Conservation (phyloP, 2,329 filamentous ascomycete species). For the Pestalotiopsis sp. region DNA sequence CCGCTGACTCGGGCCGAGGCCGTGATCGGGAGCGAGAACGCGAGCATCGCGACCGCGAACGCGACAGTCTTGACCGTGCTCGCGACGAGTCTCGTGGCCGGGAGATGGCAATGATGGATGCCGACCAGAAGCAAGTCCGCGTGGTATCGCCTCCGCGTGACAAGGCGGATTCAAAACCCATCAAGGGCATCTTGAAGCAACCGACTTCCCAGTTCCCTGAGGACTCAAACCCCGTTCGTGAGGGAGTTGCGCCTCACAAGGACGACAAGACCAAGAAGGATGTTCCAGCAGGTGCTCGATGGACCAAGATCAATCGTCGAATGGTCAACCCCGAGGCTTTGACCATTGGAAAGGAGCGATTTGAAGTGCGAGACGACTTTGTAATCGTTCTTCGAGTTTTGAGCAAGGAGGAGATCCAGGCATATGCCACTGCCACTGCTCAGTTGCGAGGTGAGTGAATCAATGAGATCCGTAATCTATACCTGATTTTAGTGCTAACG, state of each 20-base stretch:
- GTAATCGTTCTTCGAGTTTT: constrained; percentile 91
- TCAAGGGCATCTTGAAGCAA: constrained; percentile 84
- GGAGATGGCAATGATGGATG: constrained; percentile 34
- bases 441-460: constrained; percentile 72
- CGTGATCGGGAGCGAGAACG: not conserved
- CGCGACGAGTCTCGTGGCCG: constrained; percentile 44
- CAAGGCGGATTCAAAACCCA: constrained; percentile 66
- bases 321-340: constrained; percentile 90
- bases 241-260: constrained; percentile 93
- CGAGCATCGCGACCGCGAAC: not conserved
- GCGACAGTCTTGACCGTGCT: not conserved
- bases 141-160: constrained; percentile 73
- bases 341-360: constrained; percentile 85
- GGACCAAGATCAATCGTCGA: constrained; percentile 90
- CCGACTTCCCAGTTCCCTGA: constrained; percentile 86
- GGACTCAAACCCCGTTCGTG: constrained; percentile 78
- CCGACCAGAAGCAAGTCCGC: constrained; percentile 54
- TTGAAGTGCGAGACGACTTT: constrained; percentile 88
- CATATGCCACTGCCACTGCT: constrained; percentile 79
- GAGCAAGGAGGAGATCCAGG: constrained; percentile 86
- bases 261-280: constrained; percentile 76
- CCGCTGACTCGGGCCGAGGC: constrained; percentile 13
- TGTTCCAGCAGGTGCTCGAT: constrained; percentile 78
- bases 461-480: not conserved
- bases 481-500: constrained; percentile 35